Evolutionary conservation across 495 filamentous ascomycete species (phyloP).

Genomic region (Stereocaulon alpinum): DNA sequence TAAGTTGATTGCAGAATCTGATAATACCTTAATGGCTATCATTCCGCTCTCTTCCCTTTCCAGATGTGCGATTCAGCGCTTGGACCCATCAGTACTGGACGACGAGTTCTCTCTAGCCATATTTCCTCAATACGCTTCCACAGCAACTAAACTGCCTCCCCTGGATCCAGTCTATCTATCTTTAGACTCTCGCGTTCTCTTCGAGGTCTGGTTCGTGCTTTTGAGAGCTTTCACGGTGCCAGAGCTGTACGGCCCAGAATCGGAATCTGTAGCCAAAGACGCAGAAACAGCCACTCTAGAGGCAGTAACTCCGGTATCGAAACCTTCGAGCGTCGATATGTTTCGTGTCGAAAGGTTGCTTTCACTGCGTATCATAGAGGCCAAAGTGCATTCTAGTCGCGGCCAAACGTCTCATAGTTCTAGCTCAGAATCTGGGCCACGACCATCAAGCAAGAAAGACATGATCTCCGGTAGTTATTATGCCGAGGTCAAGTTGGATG

Average conservation of each 20-base stretch:
- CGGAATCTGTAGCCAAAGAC: slow-evolving; percentile 13
- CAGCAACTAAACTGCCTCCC: slow-evolving; percentile 50
- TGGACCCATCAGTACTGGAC: slow-evolving; percentile 86
- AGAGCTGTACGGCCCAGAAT: slow-evolving; percentile 68
- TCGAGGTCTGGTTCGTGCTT: slow-evolving; percentile 95
- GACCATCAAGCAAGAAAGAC: slow-evolving; percentile 17
- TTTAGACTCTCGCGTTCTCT: slow-evolving; percentile 75
- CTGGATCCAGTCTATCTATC: slow-evolving; percentile 72
- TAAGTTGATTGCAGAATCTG: slow-evolving; percentile 75
- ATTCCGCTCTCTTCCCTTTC: slow-evolving; percentile 87
- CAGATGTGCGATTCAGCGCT: slow-evolving; percentile 76
- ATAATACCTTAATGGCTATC: slow-evolving; percentile 63
- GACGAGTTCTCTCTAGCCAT: slow-evolving; percentile 93
- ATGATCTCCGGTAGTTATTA: slow-evolving; percentile 45
- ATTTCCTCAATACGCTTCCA: slow-evolving; percentile 67
- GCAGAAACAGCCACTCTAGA: slow-evolving; percentile 18
- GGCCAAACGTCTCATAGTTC: slow-evolving; percentile 16
- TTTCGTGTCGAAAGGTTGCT: slow-evolving; percentile 57
- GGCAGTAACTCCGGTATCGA: slow-evolving; percentile 22
- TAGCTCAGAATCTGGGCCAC: slow-evolving; percentile 7
- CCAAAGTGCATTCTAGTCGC: slow-evolving; percentile 35
- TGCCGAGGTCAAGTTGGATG: slow-evolving; percentile 85
- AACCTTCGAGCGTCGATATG: slow-evolving; percentile 39
- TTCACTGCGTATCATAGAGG: slow-evolving; percentile 50
- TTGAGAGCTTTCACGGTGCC: slow-evolving; percentile 87